Base-by-base conservation (phyloP, 2,329 filamentous ascomycete genomes). In the Tolypocladium ovalisporum region DNA sequence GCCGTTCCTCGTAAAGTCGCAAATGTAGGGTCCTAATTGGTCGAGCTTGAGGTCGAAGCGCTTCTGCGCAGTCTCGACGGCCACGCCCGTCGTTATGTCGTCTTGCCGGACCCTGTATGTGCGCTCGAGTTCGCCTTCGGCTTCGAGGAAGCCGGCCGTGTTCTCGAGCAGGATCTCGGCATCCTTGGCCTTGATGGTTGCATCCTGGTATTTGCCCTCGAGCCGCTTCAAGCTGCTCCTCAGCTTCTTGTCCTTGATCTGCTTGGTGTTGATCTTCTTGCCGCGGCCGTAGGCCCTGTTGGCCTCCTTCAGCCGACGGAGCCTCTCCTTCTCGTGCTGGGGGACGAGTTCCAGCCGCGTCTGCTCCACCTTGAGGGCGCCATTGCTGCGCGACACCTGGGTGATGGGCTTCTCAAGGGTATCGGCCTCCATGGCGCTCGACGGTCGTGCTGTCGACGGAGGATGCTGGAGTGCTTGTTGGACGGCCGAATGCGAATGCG, bases 121-220 rank as follows among this genome's bases (percentile, higher is more conserved):
- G 68, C 86, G 80, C 72, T 99, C 94, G 60, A 99, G 79, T 69
- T 92, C 92, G 32, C 81, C 82, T 70, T 99, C 94, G 1, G 93
- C 81, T 72, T 97, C 90, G 57, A 99, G 77, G 65, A 96, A 95
- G 8, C 94, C 94, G 13, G 82, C 77, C 8, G 86, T 83, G 70
- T 96, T 90, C 73, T 97, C 93, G 56, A 96, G 82, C 65, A 99
- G 76, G 58, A 99, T 94, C 74, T 99, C 94, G 27, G 93, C 90
- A 78, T 97, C 93, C 73, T 96, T 96, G 19, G 94, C 91, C 71
- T 89, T 87, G 39, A 95, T 73, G 1, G 88, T 78, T 1, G 93
- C 93, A 65, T 87, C 82, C 66, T 91, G 84, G 73, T 91, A 93
- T 71, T 94, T 94, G 59, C 77, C 76, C 70, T 99, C 94, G 52